These are phyloP conservation scores for Elymus sibiricus DNA, from an alignment of 176 grass and related monocot genomes.

Conservation along the genomic window DNA sequence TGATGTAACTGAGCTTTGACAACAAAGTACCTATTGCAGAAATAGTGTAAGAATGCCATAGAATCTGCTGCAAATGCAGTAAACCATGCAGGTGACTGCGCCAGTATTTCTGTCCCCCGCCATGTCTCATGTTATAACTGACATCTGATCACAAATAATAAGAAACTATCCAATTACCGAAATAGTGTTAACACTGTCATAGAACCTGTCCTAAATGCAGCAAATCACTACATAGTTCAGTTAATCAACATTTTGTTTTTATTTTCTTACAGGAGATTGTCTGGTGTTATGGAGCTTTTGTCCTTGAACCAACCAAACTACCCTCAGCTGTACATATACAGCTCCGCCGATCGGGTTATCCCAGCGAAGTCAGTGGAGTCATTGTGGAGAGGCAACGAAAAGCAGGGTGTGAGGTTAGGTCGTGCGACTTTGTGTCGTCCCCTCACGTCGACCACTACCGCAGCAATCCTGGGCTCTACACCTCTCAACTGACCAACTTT, in stretches of 20 bases:
- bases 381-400: slow-evolving; percentile 65
- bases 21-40: no score
- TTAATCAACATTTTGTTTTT: neutral
- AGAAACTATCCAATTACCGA: no score
- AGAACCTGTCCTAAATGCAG: no score
- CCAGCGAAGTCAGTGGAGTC: slow-evolving; percentile 71
- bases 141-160: no score
- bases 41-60: no score
- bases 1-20: neutral
- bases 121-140: no score
- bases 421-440: slow-evolving; percentile 80
- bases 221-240: neutral
- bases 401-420: slow-evolving; percentile 53
- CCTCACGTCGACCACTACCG: slow-evolving; percentile 89
- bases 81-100: no score
- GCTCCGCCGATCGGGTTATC: slow-evolving; percentile 68
- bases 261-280: slow-evolving; percentile 34
- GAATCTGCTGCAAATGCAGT: no score
- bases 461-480: slow-evolving; percentile 69
- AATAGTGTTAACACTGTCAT: no score
- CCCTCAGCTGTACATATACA: slow-evolving; percentile 70
- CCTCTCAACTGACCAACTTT: slow-evolving; percentile 58
- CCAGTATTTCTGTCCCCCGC: no score
- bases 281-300: slow-evolving; percentile 46
- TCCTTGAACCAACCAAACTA: slow-evolving; percentile 55